Evolutionary conservation across 78 protist species (phyloP).

Genomic region (Dictyostelium capitatum): DNA sequence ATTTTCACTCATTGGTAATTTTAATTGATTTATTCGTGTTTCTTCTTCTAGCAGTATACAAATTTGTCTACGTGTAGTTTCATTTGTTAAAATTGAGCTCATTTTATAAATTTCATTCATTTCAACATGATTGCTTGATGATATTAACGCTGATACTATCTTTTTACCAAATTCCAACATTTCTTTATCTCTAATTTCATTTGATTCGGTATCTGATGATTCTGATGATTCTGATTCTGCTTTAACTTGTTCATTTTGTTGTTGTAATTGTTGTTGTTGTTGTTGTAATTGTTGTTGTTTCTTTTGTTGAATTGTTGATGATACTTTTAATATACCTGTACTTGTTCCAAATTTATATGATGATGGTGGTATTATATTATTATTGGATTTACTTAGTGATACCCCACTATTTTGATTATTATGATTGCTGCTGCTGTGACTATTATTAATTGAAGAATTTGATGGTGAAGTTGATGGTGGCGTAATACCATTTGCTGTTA

Average conservation of each 20-base stretch:
- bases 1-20: constrained; percentile 78
- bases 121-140: constrained; percentile 76
- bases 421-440: background rate
- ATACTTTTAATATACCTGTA: constrained; percentile 20
- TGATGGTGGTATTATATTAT: background rate
- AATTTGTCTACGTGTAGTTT: constrained; percentile 50
- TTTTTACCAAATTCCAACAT: constrained; percentile 63
- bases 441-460: background rate
- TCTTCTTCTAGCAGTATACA: constrained; percentile 65
- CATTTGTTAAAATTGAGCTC: constrained; percentile 46
- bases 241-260: background rate
- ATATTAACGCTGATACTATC: constrained; percentile 68
- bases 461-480: constrained; percentile 9
- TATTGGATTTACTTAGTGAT: constrained; percentile 23
- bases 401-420: background rate
- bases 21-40: constrained; percentile 54
- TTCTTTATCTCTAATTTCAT: constrained; percentile 34
- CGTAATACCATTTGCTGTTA: background rate
- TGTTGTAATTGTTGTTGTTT: constrained; percentile 9
- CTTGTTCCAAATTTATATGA: constrained; percentile 19
- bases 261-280: background rate
- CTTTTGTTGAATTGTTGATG: constrained; percentile 29
- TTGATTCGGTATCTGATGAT: background rate
- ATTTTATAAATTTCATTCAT: constrained; percentile 75
- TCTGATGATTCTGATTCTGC: background rate